Conservation (phyloP, 208 protist genomes). For the Trichomonas vaginalis region DNA sequence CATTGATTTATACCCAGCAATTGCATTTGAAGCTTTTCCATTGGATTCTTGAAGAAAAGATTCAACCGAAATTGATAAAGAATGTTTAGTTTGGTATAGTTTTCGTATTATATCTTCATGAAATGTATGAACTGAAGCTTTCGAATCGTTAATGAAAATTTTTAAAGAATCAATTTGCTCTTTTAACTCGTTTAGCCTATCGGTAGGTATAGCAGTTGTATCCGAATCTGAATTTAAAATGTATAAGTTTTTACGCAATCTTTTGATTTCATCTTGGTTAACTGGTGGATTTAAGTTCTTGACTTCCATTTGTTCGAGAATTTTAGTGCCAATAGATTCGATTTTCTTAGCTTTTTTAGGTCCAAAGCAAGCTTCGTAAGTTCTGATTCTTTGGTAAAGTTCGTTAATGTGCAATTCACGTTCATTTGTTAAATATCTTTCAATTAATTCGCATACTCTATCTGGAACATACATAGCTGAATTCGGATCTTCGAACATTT, state of each 20-base stretch:
- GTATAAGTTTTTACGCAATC: background rate
- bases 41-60: background rate
- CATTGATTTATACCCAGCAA: background rate
- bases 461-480: background rate
- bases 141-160: background rate
- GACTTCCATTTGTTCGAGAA: background rate
- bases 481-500: conserved; percentile 6
- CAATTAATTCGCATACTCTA: background rate
- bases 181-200: background rate
- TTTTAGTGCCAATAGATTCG: background rate
- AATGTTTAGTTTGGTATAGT: background rate
- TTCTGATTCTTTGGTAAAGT: background rate
- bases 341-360: background rate
- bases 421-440: background rate
- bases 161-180: background rate
- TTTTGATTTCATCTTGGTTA: background rate
- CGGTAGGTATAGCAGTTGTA: background rate
- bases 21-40: background rate
- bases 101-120: background rate
- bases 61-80: background rate
- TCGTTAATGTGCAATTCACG: background rate
- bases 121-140: background rate
- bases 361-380: background rate
- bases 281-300: background rate
- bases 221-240: background rate